These are phyloP conservation scores for Rhodotorula sp. DNA, from an alignment of 1,284 basidiomycete species.

Conservation along the genomic window DNA sequence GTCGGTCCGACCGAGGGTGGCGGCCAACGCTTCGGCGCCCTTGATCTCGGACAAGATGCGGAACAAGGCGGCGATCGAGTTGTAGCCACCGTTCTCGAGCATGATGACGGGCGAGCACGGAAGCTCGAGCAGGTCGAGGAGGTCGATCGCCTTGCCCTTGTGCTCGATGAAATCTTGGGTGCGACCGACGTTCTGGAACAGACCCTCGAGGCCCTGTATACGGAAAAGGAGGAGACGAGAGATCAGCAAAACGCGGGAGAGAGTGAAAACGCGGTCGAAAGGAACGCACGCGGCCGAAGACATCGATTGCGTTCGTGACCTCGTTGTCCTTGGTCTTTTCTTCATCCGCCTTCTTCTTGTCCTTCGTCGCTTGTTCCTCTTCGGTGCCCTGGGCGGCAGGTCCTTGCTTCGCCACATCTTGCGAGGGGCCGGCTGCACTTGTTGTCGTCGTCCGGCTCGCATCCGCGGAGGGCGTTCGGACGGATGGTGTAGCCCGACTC, in stretches of 20 bases:
- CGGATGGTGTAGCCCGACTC: conserved; percentile 59
- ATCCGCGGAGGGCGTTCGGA: conserved; percentile 31
- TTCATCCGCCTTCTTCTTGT: conserved; percentile 49
- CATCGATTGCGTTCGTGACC: conserved; percentile 31
- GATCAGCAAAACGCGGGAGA: neutral
- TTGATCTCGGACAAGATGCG: conserved; percentile 84
- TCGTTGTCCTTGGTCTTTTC: conserved; percentile 32
- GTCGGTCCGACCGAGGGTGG: conserved; percentile 70
- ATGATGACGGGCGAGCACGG: conserved; percentile 90
- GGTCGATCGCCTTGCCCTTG: conserved; percentile 66
- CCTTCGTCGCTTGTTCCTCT: conserved; percentile 28
- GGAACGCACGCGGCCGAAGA: conserved; percentile 39
- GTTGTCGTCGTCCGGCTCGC: conserved; percentile 10
- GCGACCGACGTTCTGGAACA: conserved; percentile 83
- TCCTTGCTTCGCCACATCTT: conserved; percentile 53
- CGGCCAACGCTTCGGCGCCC: conserved; percentile 69
- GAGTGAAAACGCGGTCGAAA: no score
- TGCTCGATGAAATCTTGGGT: conserved; percentile 73
- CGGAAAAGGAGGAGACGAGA: neutral
- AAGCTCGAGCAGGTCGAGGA: conserved; percentile 71
- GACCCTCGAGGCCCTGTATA: conserved; percentile 78
- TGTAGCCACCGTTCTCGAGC: conserved; percentile 73
- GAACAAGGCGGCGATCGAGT: conserved; percentile 81
- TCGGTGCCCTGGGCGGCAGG: conserved; percentile 42
- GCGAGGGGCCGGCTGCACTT: conserved; percentile 44